Evolutionary conservation across 768 basidiomycete genomes (phyloP).

Genomic region (Collybiopsis confluens): DNA sequence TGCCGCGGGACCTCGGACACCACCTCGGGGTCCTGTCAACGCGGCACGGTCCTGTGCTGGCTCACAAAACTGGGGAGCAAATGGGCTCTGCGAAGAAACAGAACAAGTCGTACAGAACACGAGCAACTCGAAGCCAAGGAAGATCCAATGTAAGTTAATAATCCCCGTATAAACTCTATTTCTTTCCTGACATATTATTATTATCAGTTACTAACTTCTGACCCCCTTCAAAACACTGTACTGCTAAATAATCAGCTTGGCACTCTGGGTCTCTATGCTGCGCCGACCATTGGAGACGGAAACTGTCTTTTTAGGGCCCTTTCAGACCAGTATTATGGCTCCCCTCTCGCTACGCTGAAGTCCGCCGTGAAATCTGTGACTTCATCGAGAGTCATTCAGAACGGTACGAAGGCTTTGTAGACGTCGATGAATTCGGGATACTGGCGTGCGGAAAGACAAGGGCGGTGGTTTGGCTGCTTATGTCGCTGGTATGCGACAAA

Average conservation of each 20-base stretch:
- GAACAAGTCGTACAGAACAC: slow-evolving; percentile 6
- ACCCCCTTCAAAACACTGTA: slow-evolving; percentile 62
- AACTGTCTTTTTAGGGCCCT: slow-evolving; percentile 93
- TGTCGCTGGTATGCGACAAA: slow-evolving; percentile 9
- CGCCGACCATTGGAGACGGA: slow-evolving; percentile 81
- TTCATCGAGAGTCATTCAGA: slow-evolving; percentile 69
- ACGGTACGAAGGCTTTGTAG: slow-evolving; percentile 84
- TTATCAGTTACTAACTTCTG: slow-evolving; percentile 40
- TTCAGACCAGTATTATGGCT: slow-evolving; percentile 82
- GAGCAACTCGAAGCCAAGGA: slow-evolving; percentile 1
- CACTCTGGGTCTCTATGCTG: slow-evolving; percentile 80
- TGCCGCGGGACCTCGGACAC: too few species aligned
- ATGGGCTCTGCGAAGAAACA: slow-evolving; percentile 10
- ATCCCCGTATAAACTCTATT: slow-evolving; percentile 14
- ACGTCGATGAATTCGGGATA: slow-evolving; percentile 33
- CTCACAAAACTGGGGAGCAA: neutral
- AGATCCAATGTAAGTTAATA: slow-evolving; percentile 10
- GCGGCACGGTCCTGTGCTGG: too few species aligned
- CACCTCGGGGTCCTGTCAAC: too few species aligned
- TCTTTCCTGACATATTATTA: too few species aligned
- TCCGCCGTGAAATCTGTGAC: slow-evolving; percentile 76
- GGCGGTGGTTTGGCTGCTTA: slow-evolving; percentile 2
- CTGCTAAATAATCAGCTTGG: slow-evolving; percentile 71
- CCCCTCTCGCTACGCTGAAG: slow-evolving; percentile 60
- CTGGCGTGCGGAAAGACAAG: slow-evolving; percentile 7